A percentile compares a stretch with the other conserved stretches of the same genome.
phyloP scores from a whole-genome alignment of 495 filamentous ascomycete genomes.

The Aspergillus carlsbadensis region DNA sequence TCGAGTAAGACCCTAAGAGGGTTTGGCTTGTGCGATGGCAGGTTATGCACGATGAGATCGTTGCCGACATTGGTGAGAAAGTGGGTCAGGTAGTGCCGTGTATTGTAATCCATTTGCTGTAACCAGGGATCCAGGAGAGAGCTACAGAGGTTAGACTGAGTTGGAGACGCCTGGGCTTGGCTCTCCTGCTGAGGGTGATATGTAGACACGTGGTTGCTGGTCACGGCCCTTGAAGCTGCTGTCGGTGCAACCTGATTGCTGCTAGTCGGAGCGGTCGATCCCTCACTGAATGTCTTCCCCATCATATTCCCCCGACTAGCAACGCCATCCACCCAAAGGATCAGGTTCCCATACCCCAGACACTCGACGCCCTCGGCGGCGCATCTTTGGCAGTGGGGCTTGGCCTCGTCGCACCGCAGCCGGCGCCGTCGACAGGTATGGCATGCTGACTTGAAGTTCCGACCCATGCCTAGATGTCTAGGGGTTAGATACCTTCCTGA shows the following conservation, averaged over 20 bases:
- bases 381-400: neutral
- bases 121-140: too few species aligned
- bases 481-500: neutral
- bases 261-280: too few species aligned
- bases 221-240: too few species aligned
- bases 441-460: neutral
- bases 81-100: too few species aligned
- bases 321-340: slow-evolving; percentile 2
- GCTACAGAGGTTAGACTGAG: too few species aligned
- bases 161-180: too few species aligned
- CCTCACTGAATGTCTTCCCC: slow-evolving; percentile 1
- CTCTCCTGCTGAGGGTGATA: too few species aligned
- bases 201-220: too few species aligned
- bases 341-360: slow-evolving; percentile 2
- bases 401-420: slow-evolving; percentile 1
- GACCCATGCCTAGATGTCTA: too few species aligned
- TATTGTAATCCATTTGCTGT: too few species aligned
- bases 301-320: slow-evolving; percentile 13
- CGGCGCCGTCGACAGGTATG: slow-evolving; percentile 8
- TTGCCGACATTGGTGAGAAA: too few species aligned
- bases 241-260: too few species aligned
- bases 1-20: neutral
- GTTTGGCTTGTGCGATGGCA: neutral
- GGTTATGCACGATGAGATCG: neutral
- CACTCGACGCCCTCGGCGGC: neutral